Conservation (phyloP, 1,284 basidiomycete species). For the Gymnopus androsaceus region DNA sequence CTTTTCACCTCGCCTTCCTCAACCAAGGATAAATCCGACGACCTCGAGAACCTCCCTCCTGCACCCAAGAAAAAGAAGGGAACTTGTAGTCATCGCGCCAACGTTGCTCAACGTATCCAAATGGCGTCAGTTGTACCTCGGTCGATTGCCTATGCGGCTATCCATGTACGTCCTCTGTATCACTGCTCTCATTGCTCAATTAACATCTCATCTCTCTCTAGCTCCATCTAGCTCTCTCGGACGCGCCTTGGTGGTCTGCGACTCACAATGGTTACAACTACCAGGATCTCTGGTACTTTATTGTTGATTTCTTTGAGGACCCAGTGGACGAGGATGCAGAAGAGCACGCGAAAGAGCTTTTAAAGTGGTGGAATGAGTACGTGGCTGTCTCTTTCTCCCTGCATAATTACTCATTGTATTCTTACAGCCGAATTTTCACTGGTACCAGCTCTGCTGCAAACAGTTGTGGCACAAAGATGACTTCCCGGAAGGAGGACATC, state of each 20-base stretch:
- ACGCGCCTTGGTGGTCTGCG: conserved; percentile 19
- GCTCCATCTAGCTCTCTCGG: conserved; percentile 20
- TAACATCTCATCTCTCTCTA: conserved; percentile 1
- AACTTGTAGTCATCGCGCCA: neutral
- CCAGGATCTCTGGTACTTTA: conserved; percentile 22
- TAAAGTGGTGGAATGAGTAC: conserved; percentile 27
- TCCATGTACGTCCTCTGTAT: conserved; percentile 6
- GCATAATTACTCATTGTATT: neutral
- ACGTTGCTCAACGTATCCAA: neutral
- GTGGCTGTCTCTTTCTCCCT: neutral
- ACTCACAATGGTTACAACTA: conserved; percentile 20
- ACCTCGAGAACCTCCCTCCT: neutral
- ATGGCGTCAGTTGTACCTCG: conserved; percentile 6
- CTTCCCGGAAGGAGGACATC: neutral
- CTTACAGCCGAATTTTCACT: neutral
- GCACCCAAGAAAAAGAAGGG: neutral
- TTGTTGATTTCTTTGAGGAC: conserved; percentile 27
- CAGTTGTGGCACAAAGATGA: neutral
- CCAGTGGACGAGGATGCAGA: conserved; percentile 1
- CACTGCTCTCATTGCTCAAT: neutral
- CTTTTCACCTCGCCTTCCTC: conserved; percentile 6
- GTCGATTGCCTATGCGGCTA: conserved; percentile 16
- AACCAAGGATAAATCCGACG: neutral
- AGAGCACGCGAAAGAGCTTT: conserved; percentile 11
- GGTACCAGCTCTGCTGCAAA: neutral